Evolutionary conservation across 176 grass and related monocot genomes (phyloP).

Genomic region (Rhipidocladum racemiflorum): DNA sequence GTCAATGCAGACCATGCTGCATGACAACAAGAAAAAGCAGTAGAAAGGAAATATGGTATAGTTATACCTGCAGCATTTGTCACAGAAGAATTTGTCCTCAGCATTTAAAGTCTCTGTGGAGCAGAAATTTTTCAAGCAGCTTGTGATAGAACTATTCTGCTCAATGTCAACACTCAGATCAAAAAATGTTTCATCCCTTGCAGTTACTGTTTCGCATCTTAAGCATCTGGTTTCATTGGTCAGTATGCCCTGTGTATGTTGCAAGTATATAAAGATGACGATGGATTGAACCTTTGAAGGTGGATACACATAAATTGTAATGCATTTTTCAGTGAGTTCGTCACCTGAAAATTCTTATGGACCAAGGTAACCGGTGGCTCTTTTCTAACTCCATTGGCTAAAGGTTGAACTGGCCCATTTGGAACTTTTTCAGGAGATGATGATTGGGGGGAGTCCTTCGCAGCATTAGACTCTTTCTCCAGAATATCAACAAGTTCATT

Average conservation of each 20-base stretch:
- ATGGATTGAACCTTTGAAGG: not conserved
- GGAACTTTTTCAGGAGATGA: slow-evolving; percentile 60
- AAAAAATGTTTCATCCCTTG: slow-evolving; percentile 88
- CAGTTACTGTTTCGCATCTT: slow-evolving; percentile 90
- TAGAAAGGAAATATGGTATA: slow-evolving; percentile 5
- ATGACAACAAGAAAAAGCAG: slow-evolving; percentile 6
- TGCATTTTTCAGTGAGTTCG: slow-evolving; percentile 10
- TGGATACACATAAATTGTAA: slow-evolving; percentile 5
- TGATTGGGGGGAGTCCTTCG: slow-evolving; percentile 52
- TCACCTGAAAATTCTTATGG: slow-evolving; percentile 88
- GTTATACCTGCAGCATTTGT: slow-evolving; percentile 88
- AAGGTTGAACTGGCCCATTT: slow-evolving; percentile 53
- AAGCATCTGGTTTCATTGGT: slow-evolving; percentile 92
- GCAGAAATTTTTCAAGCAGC: slow-evolving; percentile 95
- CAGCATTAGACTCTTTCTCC: slow-evolving; percentile 66
- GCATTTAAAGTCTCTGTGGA: slow-evolving; percentile 96
- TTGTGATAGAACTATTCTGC: slow-evolving; percentile 97
- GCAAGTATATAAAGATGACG: slow-evolving; percentile 22
- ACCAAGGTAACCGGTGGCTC: slow-evolving; percentile 79
- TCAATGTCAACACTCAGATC: slow-evolving; percentile 92
- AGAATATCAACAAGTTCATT: slow-evolving; percentile 96
- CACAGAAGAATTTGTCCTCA: slow-evolving; percentile 97
- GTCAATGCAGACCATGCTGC: slow-evolving; percentile 20
- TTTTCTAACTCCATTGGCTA: slow-evolving; percentile 72
- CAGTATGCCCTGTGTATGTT: slow-evolving; percentile 70